Base-by-base conservation (phyloP, 768 basidiomycete species). In the Gloeostereum incarnatum region DNA sequence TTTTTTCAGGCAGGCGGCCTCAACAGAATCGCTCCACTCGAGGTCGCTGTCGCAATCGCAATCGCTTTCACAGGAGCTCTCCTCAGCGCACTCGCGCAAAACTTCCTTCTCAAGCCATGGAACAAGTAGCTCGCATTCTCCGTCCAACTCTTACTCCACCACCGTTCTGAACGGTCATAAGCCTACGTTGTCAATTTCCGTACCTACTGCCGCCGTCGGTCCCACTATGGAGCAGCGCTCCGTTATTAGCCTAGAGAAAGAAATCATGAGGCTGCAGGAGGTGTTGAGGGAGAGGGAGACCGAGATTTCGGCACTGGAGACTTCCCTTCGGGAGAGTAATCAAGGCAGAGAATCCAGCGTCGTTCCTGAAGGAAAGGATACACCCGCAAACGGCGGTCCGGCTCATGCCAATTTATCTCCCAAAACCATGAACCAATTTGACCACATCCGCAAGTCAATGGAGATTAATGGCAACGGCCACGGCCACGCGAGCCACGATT, bases 61-160 rank as follows among this genome's bases (percentile, higher is more conserved):
- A 69, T 94, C 92, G 71, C 80, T 94, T 51, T 93, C 92, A 68
- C 92, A 97, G 91, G 91, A 89, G 73, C 75, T 90, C 48, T 90
- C 81, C 49, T 90, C 81, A 68, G 85, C 65, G 64, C 82, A 81
- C 54, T 86, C 79, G 66, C 85, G 84, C 73, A 83, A 83, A 66
- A 66, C 71, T 51, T 89, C 87, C 40, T 74, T 73, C 49, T 88
- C 84, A 49, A 82, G 81, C 55, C 72, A 81, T 59, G 75, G 71
- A 51, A 81, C 79, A 44, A 74, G 71, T 77, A 78, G 74, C 27
- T 54, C 54, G 36, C 69, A 71, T 49, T 73, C 71, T 11, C 62
- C 75, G n/a, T 78, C 78, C 11, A 69, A 69, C 42, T 81, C 83
- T 7, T 71, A 75, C 42, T 25, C 43, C 29, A 31, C 47, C 26